A percentile compares a stretch with the other conserved stretches of the same genome.
These are phyloP conservation scores for Zygosaccharomyces bisporus DNA, from an alignment of 805 yeast genomes.

Conservation along the genomic window DNA sequence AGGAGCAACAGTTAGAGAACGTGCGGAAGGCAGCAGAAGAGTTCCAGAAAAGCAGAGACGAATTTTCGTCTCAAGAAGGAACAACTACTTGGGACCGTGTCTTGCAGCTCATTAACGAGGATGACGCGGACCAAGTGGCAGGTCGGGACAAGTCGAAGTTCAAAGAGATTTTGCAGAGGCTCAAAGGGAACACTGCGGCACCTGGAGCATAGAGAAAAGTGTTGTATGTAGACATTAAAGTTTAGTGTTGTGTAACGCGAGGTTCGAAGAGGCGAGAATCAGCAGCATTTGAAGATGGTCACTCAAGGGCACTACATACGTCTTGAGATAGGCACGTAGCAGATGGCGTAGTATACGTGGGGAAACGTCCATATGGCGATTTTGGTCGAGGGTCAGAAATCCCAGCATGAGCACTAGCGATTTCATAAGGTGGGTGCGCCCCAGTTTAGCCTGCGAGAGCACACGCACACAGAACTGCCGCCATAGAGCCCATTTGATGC, in stretches of 20 bases:
- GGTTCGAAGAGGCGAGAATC: constrained; percentile 16
- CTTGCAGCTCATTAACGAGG: constrained; percentile 42
- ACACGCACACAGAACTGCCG: constrained; percentile 20
- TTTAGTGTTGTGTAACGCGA: constrained; percentile 18
- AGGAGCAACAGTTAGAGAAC: constrained; percentile 60
- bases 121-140: constrained; percentile 43
- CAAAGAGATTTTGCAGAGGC: constrained; percentile 57
- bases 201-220: constrained; percentile 59
- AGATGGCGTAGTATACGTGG: constrained; percentile 22
- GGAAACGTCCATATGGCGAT: constrained; percentile 21
- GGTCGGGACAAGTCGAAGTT: constrained; percentile 67
- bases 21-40: constrained; percentile 66
- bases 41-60: constrained; percentile 71
- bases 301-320: not conserved
- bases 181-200: constrained; percentile 65
- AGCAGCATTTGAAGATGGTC: constrained; percentile 7
- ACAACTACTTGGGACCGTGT: constrained; percentile 78
- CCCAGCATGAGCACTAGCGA: constrained; percentile 23
- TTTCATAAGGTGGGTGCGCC: constrained; percentile 15
- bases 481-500: constrained; percentile 32
- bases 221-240: constrained; percentile 42
- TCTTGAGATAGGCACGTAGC: constrained; percentile 13
- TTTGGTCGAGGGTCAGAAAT: constrained; percentile 22
- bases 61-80: constrained; percentile 70
- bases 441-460: constrained; percentile 9